A percentile compares a stretch with the other conserved stretches of the same genome.
phyloP scores from a whole-genome alignment of 805 yeast species.

The Yarrowia sp. region DNA sequence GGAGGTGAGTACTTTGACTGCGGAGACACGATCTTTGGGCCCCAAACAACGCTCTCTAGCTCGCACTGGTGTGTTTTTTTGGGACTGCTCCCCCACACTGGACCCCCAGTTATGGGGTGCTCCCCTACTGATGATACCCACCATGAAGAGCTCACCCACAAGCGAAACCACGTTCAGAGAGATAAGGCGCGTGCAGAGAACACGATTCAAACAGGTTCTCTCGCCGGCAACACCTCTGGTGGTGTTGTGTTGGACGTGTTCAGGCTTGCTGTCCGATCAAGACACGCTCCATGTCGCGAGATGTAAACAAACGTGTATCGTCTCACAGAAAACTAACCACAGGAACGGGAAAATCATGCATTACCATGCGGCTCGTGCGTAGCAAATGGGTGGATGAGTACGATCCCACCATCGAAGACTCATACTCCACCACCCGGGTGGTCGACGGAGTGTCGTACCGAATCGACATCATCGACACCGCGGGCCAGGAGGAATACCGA shows the following conservation, averaged over 20 bases:
- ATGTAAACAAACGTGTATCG: not conserved
- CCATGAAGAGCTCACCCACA: too few relatives aligned
- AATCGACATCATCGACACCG: slow-evolving; percentile 74
- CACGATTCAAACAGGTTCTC: too few relatives aligned
- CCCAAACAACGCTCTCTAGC: too few relatives aligned
- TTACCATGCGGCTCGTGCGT: slow-evolving; percentile 49
- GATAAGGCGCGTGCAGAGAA: too few relatives aligned
- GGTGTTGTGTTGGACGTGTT: not conserved
- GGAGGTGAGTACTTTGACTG: slow-evolving; percentile 45
- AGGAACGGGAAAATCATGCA: slow-evolving; percentile 47
- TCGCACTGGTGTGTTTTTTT: not conserved
- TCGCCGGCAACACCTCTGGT: not conserved
- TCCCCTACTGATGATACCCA: too few relatives aligned
- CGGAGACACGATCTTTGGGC: not conserved
- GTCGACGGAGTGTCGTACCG: slow-evolving; percentile 59
- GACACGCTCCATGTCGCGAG: slow-evolving; percentile 3
- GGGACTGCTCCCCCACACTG: slow-evolving; percentile 1
- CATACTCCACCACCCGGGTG: slow-evolving; percentile 47
- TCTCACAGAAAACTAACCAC: slow-evolving; percentile 3
- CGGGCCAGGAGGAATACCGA: slow-evolving; percentile 80
- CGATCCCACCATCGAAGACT: slow-evolving; percentile 50
- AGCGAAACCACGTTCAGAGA: too few relatives aligned
- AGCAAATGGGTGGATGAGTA: slow-evolving; percentile 51
- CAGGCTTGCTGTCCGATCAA: slow-evolving; percentile 12
- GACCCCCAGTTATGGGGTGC: not conserved